Evolutionary conservation across 495 filamentous ascomycete genomes (phyloP), one percentile per base, ranked within the genome.

Genomic region (Apodospora peruviana): DNA sequence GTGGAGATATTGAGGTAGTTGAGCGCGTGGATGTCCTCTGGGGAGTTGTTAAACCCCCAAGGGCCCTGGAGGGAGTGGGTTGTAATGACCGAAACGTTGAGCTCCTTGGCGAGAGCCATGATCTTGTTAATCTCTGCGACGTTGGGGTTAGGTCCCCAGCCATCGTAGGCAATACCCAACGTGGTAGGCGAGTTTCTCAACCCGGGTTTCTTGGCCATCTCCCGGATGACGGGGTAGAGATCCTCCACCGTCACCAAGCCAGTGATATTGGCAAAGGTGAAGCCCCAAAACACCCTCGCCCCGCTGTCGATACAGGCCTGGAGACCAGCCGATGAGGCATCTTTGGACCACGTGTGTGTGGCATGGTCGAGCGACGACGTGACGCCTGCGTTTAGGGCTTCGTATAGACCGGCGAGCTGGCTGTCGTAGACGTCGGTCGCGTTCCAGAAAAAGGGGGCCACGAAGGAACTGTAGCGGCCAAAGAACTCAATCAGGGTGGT

Each of bases 91-190:
- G 63, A 64, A 11, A 59, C 59, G 20, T 65, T 68, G 22, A 29
- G 42, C 24, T 58, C 48, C 42, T 27, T 45, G 14, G 10, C 52
- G 23, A 68, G 38, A 7, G 47, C 43, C 20, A 65, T 41, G 12
- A 73, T 37, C n/a, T 56, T 48, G n/a, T 62, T 20, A 14, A 56
- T 56, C 14, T 69, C 57, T 1, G 52, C 53, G 1, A 49, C 46
- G 18, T 54, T 40, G 2, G 49, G 48, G n/a, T 43, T 40, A 1
- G 53, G 57, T 16, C 53, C 49, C 48, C 60, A 72, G 8, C 19
- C 39, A 48, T 74, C 72, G 43, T 65, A 75, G 5, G 70, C 67
- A 32, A 72, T 45, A 17, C 65, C 66, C 0, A 75, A 42, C 1
- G 40, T 57, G 4, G 64, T 58, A 4, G 60, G 45, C 2, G 53